phyloP scores from a whole-genome alignment of 225 moss, liverwort and hornwort genomes.

The Pleurozium schreberi region DNA sequence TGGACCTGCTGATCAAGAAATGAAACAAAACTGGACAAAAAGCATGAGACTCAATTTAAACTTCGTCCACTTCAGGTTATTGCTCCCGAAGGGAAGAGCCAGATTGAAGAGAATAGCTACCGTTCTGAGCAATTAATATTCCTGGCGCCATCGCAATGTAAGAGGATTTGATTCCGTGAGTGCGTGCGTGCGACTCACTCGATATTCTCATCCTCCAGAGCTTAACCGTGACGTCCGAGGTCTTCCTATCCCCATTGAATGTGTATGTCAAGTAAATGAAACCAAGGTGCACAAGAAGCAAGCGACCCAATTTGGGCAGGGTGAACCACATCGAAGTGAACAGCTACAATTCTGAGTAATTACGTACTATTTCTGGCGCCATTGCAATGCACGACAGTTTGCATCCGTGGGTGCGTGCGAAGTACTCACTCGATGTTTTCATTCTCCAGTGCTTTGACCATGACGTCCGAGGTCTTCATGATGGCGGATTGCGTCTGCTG shows the following conservation, averaged over 20 bases:
- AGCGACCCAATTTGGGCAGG: neutral
- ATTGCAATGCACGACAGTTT: neutral
- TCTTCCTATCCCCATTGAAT: neutral
- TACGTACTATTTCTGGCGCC: neutral
- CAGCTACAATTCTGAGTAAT: neutral
- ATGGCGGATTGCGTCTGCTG: neutral
- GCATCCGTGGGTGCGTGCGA: neutral
- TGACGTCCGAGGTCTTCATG: conserved; percentile 31
- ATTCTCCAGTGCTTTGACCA: conserved; percentile 39
- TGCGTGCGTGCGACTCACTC: neutral
- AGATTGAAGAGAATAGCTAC: neutral
- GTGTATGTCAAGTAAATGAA: neutral
- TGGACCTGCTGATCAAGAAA: neutral
- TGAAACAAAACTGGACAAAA: neutral
- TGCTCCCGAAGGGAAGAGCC: neutral
- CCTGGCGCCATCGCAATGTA: neutral
- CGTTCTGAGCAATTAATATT: neutral
- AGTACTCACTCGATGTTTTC: conserved; percentile 36
- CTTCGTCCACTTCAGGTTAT: neutral
- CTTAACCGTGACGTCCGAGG: neutral
- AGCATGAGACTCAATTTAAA: neutral
- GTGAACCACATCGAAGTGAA: neutral
- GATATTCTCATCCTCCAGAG: neutral
- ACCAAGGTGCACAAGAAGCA: neutral
- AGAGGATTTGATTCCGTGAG: neutral